Percentiles rank a stretch among this genome's conserved stretches.
Evolutionary conservation across 2,329 filamentous ascomycete species (phyloP).

Genomic region (Lecanicillium sp.): DNA sequence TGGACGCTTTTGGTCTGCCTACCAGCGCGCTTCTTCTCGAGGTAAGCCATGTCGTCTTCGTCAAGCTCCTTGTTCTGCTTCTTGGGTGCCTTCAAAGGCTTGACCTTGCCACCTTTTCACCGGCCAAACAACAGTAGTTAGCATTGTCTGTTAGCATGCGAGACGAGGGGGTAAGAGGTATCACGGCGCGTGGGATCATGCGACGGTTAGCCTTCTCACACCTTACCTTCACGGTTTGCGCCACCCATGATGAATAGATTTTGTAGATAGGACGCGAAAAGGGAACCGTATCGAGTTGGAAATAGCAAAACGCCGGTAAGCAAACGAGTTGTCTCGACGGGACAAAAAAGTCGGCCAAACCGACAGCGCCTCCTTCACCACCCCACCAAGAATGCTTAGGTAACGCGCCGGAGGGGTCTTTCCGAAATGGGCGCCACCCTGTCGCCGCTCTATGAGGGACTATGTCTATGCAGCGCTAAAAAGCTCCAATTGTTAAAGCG

Average conservation of each 20-base stretch:
- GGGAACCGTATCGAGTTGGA: no score
- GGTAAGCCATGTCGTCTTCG: constrained; percentile 77
- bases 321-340: no score
- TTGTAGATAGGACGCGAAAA: no score
- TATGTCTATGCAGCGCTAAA: neutral
- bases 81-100: constrained; percentile 84
- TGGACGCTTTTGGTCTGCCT: constrained; percentile 24
- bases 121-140: constrained; percentile 16
- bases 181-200: neutral
- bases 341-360: no score
- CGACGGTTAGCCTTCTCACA: constrained; percentile 25
- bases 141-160: neutral
- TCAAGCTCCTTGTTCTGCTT: constrained; percentile 76
- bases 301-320: no score
- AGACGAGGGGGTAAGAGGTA: neutral
- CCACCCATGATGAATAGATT: constrained; percentile 30
- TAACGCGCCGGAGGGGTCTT: constrained; percentile 3
- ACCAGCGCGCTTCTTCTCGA: constrained; percentile 81
- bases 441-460: constrained; percentile 1
- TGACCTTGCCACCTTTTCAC: constrained; percentile 66
- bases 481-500: constrained; percentile 11
- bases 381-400: neutral
- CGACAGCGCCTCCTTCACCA: no score
- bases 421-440: constrained; percentile 1
- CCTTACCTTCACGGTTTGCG: constrained; percentile 14